Evolutionary conservation across 768 basidiomycete species (phyloP), one percentile per base, ranked within the genome.

Genomic region (Thelephora ganbajun): DNA sequence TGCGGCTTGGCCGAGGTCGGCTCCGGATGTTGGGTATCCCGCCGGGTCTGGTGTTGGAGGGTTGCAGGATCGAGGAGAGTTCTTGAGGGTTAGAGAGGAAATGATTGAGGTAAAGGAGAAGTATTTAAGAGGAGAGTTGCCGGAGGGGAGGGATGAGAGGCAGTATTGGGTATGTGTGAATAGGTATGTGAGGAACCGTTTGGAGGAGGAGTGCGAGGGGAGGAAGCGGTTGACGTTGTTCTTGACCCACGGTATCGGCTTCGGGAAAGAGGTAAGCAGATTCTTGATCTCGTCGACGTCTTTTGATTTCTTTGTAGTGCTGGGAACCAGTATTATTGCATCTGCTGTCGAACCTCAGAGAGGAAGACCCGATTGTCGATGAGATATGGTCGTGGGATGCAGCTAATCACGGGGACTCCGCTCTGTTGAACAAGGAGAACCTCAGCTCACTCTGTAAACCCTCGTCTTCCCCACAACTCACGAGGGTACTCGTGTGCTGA

Each of bases 301-400:
- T 9, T 9, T 30, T 30, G 4, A 30, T 30, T 30, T 30, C 26
- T 30, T 30, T 9, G 26, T 55, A 93, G 88, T 83, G 74, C 6
- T 94, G 84, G 80, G 87, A 93, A 57, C 77, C 85, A 0, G 70
- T 72, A 14, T 51, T 94, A 1, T 60, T 59, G 1, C 53, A 65
- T 33, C 59, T 93, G 6, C 58, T 92, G 2, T 60, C 68, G 63
- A 1, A 56, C 66, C 18, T 60, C 62, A n/a, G 63, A 58, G 1
- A 46, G 43, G 53, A 11, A 12, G 61, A 47, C 11, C 45, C 48
- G 9, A 51, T 45, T 66, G 53, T 91, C 61, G 69, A 86, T 67
- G 76, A 83, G 48, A 68, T 92, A 1, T 93, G 89, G 89, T 57
- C 75, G 0, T 81, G 86, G 71, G 92, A 94, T 53, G 74, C 85